A percentile compares a stretch with the other conserved stretches of the same genome.
Conservation (phyloP, 108 stramenopile genomes). For the Stephanodiscus minutulus region DNA sequence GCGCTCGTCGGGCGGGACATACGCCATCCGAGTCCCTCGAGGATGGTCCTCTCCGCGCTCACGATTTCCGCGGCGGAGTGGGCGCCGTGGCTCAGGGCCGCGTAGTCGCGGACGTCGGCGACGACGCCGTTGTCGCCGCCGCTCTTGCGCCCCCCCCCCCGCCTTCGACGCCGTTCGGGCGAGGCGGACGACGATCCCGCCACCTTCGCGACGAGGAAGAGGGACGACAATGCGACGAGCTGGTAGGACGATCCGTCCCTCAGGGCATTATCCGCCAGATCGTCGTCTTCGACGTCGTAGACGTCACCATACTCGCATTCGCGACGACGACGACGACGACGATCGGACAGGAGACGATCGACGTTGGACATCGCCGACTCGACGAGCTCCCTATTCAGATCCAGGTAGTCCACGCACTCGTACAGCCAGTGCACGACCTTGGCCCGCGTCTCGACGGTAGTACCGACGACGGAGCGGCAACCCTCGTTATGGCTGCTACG, state of each 20-base stretch:
- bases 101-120: constrained; percentile 23
- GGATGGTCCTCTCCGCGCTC: constrained; percentile 16
- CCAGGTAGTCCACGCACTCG: constrained; percentile 60
- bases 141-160: no score
- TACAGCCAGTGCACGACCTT: constrained; percentile 69
- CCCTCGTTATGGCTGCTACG: neutral
- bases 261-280: constrained; percentile 2
- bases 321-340: neutral
- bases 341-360: constrained; percentile 69
- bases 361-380: constrained; percentile 61
- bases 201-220: constrained; percentile 28
- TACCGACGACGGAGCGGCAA: constrained; percentile 33
- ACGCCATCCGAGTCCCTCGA: constrained; percentile 35
- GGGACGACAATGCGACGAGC: constrained; percentile 22
- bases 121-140: neutral
- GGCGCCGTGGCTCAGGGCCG: constrained; percentile 13
- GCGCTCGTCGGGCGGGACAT: constrained; percentile 18
- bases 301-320: no score
- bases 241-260: constrained; percentile 24
- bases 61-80: constrained; percentile 32
- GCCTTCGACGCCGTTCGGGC: no score
- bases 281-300: neutral
- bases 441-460: constrained; percentile 52
- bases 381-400: constrained; percentile 59
- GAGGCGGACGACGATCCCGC: neutral